A percentile compares a stretch with the other conserved stretches of the same genome.
These are phyloP conservation scores for Suhomyces kilbournensis DNA, from an alignment of 805 yeast genomes.

Conservation along the genomic window DNA sequence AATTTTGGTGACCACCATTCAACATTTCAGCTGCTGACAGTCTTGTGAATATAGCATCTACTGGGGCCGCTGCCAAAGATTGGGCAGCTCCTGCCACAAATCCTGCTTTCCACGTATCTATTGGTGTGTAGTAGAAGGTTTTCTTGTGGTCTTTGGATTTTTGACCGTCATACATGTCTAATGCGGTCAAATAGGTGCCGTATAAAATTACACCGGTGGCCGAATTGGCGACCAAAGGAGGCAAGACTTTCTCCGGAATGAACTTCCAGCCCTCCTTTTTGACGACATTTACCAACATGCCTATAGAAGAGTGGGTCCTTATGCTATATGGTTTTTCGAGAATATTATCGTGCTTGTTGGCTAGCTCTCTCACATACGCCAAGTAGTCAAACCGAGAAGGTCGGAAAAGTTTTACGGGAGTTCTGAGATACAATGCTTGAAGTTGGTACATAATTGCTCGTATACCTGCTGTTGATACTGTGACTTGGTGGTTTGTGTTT, in stretches of 20 bases:
- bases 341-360: slow-evolving; percentile 44
- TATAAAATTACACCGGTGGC: slow-evolving; percentile 85
- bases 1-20: slow-evolving; percentile 59
- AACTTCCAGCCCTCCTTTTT: slow-evolving; percentile 81
- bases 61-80: slow-evolving; percentile 88
- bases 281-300: slow-evolving; percentile 67
- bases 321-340: slow-evolving; percentile 49
- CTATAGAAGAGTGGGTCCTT: slow-evolving; percentile 76
- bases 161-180: slow-evolving; percentile 31
- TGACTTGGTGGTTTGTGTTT: slow-evolving; percentile 49
- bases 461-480: slow-evolving; percentile 81
- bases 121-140: slow-evolving; percentile 26
- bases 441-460: slow-evolving; percentile 80
- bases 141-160: slow-evolving; percentile 7
- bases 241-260: slow-evolving; percentile 79
- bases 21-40: slow-evolving; percentile 73
- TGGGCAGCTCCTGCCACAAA: slow-evolving; percentile 83
- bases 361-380: slow-evolving; percentile 58
- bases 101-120: slow-evolving; percentile 76
- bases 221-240: slow-evolving; percentile 85
- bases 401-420: slow-evolving; percentile 80
- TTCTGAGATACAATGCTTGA: slow-evolving; percentile 73
- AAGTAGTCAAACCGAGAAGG: slow-evolving; percentile 89
- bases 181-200: slow-evolving; percentile 67
- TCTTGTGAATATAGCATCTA: slow-evolving; percentile 86